Percentiles rank a stretch among this genome's conserved stretches.
phyloP scores from a whole-genome alignment of 345 rosid species.

The Bretschneidera sinensis region DNA sequence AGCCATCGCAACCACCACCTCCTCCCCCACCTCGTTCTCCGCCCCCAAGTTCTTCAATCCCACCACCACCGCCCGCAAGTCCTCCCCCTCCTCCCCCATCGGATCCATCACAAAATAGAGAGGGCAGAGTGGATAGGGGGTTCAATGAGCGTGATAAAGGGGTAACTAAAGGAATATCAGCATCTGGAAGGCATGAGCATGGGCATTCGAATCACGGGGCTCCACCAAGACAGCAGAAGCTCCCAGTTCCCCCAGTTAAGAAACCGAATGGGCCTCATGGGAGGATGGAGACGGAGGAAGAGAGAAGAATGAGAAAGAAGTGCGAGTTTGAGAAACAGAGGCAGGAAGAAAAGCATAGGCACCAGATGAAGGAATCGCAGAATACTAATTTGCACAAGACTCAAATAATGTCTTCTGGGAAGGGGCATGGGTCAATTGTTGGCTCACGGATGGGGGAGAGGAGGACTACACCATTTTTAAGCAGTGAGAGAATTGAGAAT shows the following conservation, averaged over 20 bases:
- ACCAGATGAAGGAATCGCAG: conserved; percentile 59
- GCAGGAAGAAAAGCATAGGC: conserved; percentile 65
- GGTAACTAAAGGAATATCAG: conserved; percentile 24
- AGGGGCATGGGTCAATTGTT: conserved; percentile 66
- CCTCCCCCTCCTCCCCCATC: conserved; percentile 69
- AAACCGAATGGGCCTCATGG: conserved; percentile 40
- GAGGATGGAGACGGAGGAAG: conserved; percentile 86
- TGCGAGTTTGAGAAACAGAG: conserved; percentile 84
- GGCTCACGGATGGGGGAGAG: conserved; percentile 81
- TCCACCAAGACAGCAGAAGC: conserved; percentile 39
- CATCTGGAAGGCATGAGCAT: conserved; percentile 43
- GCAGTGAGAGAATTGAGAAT: conserved; percentile 78
- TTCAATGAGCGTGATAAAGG: conserved; percentile 38
- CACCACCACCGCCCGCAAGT: conserved; percentile 90
- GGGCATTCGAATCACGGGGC: conserved; percentile 32
- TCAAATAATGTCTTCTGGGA: conserved; percentile 47
- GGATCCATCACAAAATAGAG: conserved; percentile 53
- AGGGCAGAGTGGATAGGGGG: conserved; percentile 24
- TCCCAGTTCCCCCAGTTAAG: conserved; percentile 40
- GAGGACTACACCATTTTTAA: conserved; percentile 62
- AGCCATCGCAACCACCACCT: conserved; percentile 47
- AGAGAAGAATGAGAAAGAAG: conserved; percentile 87
- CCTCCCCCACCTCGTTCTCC: conserved; percentile 59
- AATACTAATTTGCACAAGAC: conserved; percentile 47
- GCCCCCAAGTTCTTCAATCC: conserved; percentile 44